phyloP scores from a whole-genome alignment of 495 filamentous ascomycete genomes.

The Bombardia bombarda region DNA sequence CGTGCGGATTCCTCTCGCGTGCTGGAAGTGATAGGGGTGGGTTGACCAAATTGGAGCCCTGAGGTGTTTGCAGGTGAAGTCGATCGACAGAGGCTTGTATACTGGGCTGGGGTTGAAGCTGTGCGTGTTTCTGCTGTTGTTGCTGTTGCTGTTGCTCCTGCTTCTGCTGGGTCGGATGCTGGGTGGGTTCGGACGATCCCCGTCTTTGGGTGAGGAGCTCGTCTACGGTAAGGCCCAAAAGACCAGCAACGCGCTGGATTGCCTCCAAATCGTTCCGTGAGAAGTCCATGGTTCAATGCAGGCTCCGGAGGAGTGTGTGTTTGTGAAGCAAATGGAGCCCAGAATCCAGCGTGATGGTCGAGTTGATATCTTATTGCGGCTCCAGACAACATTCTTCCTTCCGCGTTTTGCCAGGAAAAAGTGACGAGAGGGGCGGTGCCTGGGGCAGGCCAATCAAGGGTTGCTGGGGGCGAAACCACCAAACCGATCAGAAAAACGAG shows the following conservation, averaged over 20 bases:
- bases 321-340: background rate
- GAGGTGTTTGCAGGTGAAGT: no score
- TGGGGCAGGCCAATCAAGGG: conserved; percentile 12
- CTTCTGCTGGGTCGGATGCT: background rate
- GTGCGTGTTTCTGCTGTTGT: no score
- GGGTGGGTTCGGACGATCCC: background rate
- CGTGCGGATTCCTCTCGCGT: no score
- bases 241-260: conserved; percentile 21
- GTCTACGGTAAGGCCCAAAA: conserved; percentile 21
- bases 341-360: background rate
- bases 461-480: conserved; percentile 1
- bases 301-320: background rate
- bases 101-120: no score
- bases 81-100: no score
- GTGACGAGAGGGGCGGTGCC: conserved; percentile 1
- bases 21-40: no score
- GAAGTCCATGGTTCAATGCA: conserved; percentile 17
- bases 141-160: no score
- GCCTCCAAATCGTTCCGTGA: conserved; percentile 17
- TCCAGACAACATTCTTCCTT: conserved; percentile 4
- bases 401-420: conserved; percentile 5
- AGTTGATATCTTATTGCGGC: conserved; percentile 18
- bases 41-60: no score
- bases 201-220: conserved; percentile 21
- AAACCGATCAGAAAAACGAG: conserved; percentile 21